Conservation (phyloP, 805 yeast genomes). For the Komagataella pseudopastoris region DNA sequence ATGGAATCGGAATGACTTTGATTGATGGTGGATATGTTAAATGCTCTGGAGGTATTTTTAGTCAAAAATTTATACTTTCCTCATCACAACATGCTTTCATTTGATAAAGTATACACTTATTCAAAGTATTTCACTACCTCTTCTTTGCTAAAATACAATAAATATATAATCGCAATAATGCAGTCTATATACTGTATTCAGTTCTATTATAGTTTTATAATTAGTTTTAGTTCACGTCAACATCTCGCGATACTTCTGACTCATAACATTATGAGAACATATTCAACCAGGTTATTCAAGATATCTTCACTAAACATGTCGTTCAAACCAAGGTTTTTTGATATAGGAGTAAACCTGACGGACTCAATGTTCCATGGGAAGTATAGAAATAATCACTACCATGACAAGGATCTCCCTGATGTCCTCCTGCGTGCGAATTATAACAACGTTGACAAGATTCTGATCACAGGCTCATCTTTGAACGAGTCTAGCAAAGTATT, state of each 20-base stretch:
- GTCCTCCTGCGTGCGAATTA: conserved; percentile 56
- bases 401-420: conserved; percentile 47
- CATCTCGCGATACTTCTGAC: not conserved
- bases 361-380: conserved; percentile 80
- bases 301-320: not conserved
- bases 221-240: too few species aligned
- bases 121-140: too few species aligned
- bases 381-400: conserved; percentile 60
- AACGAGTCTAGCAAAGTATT: conserved; percentile 53
- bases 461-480: conserved; percentile 76
- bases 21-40: too few species aligned
- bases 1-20: too few species aligned
- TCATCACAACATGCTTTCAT: too few species aligned
- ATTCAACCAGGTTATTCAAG: not conserved
- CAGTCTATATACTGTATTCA: not conserved
- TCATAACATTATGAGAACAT: not conserved
- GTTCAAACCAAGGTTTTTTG: not conserved
- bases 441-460: conserved; percentile 52
- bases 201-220: too few species aligned
- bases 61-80: too few species aligned
- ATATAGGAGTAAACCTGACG: conserved; percentile 50
- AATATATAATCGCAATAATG: too few species aligned
- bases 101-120: too few species aligned
- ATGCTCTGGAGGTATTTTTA: too few species aligned
- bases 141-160: too few species aligned